phyloP scores from a whole-genome alignment of 768 basidiomycete genomes.

The Panellus pusillus region DNA sequence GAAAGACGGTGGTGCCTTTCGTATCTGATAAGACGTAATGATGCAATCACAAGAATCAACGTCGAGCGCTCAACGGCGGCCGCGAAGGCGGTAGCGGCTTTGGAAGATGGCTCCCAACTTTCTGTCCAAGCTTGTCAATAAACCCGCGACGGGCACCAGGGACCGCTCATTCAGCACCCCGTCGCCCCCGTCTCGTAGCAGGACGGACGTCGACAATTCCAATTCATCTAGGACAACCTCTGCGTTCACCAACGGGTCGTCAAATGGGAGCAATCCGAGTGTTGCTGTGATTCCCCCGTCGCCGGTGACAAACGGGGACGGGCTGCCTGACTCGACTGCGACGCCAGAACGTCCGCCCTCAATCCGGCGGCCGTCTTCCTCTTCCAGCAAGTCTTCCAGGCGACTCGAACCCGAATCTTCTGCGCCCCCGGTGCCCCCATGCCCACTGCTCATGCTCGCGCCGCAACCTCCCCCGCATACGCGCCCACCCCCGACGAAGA shows the following conservation, averaged over 20 bases:
- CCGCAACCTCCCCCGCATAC: conserved; percentile 20
- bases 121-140: conserved; percentile 39
- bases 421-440: conserved; percentile 16
- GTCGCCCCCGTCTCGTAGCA: conserved; percentile 29
- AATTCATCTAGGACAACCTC: conserved; percentile 14
- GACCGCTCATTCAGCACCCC: conserved; percentile 32
- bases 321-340: no score
- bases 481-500: conserved; percentile 8
- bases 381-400: conserved; percentile 32
- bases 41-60: no score
- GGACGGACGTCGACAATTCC: conserved; percentile 19
- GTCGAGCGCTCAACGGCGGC: no score
- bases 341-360: no score
- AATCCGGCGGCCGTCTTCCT: conserved; percentile 36
- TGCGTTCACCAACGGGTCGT: not conserved
- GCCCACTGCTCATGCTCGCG: conserved; percentile 13
- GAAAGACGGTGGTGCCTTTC: no score
- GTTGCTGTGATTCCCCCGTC: conserved; percentile 49
- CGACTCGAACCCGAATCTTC: conserved; percentile 22
- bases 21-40: no score
- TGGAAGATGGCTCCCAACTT: conserved; percentile 38
- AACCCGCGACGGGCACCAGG: conserved; percentile 26
- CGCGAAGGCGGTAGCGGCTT: no score
- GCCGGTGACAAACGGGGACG: conserved; percentile 32
- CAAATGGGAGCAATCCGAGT: conserved; percentile 31